Percentiles rank a stretch among this genome's conserved stretches.
phyloP scores from a whole-genome alignment of 2,329 filamentous ascomycete genomes.

The Epichloe uncinata region DNA sequence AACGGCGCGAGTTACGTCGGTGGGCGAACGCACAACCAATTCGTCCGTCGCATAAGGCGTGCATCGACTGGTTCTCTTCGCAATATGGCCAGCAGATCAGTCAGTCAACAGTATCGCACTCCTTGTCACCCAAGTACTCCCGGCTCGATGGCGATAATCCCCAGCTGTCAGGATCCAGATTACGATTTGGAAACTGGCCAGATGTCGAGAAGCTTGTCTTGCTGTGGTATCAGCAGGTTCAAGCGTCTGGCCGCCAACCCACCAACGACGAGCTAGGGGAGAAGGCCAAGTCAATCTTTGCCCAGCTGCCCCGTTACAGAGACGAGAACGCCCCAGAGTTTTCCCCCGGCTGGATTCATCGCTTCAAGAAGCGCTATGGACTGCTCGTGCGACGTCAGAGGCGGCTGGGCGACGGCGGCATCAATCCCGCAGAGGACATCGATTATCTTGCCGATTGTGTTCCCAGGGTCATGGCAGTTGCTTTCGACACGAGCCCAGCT shows the following conservation, averaged over 20 bases:
- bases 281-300: slow-evolving; percentile 47
- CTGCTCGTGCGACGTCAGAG: slow-evolving; percentile 43
- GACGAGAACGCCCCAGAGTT: slow-evolving; percentile 48
- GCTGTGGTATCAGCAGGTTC: slow-evolving; percentile 40
- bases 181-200: slow-evolving; percentile 52
- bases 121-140: slow-evolving; percentile 47
- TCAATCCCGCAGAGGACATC: slow-evolving; percentile 41
- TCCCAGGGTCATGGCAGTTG: slow-evolving; percentile 44
- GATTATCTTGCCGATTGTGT: slow-evolving; percentile 47
- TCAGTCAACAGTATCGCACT: slow-evolving; percentile 50
- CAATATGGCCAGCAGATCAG: slow-evolving; percentile 48
- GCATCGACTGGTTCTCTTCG: slow-evolving; percentile 48
- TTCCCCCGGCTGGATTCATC: slow-evolving; percentile 52
- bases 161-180: slow-evolving; percentile 46
- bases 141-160: slow-evolving; percentile 45
- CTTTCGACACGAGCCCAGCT: slow-evolving; percentile 43
- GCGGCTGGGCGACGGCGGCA: slow-evolving; percentile 32
- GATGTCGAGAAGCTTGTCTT: slow-evolving; percentile 47
- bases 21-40: slow-evolving; percentile 45
- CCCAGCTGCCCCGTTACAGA: slow-evolving; percentile 44
- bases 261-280: slow-evolving; percentile 50
- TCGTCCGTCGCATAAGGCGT: slow-evolving; percentile 46
- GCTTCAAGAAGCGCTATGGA: slow-evolving; percentile 51
- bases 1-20: slow-evolving; percentile 44
- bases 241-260: slow-evolving; percentile 39